phyloP scores from a whole-genome alignment of 768 basidiomycete species.

The Boletus patriciae region DNA sequence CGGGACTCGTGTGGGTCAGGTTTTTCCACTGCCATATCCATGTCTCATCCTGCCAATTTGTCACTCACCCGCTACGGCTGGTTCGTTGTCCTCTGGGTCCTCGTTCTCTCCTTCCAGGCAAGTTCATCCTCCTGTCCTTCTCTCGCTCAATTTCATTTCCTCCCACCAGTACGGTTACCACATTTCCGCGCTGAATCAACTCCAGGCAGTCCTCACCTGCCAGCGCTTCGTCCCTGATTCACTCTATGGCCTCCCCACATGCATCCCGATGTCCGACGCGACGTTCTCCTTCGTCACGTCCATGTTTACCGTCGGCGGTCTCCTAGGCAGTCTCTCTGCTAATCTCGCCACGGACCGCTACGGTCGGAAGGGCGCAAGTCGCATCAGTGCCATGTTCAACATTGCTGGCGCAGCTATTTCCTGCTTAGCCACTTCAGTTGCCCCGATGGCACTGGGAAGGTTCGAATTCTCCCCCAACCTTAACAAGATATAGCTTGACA shows the following conservation, averaged over 20 bases:
- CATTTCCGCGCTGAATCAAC: constrained; percentile 88
- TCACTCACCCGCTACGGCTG: constrained; percentile 64
- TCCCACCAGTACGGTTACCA: constrained; percentile 80
- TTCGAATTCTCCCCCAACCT: constrained; percentile 28
- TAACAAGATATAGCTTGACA: not conserved
- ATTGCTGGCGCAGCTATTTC: constrained; percentile 65
- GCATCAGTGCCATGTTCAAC: constrained; percentile 55
- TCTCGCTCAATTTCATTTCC: not conserved
- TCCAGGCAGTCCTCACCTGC: constrained; percentile 78
- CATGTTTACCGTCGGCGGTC: constrained; percentile 84
- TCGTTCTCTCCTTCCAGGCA: constrained; percentile 58
- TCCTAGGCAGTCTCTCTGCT: constrained; percentile 70
- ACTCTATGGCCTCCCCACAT: constrained; percentile 55
- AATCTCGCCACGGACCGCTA: constrained; percentile 66
- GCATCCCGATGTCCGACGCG: constrained; percentile 76
- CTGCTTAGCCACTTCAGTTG: constrained; percentile 57
- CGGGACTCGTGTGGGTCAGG: no score
- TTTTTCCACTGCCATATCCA: not conserved
- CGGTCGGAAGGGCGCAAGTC: constrained; percentile 70
- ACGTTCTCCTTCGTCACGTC: constrained; percentile 83
- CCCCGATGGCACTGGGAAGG: constrained; percentile 65
- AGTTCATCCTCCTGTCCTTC: not conserved
- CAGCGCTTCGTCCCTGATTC: constrained; percentile 28
- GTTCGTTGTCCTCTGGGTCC: constrained; percentile 66
- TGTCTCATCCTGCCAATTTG: constrained; percentile 19